Evolutionary conservation across 163 green algal genomes (phyloP), one percentile per base, ranked within the genome.

Genomic region (Volvox carteri): DNA sequence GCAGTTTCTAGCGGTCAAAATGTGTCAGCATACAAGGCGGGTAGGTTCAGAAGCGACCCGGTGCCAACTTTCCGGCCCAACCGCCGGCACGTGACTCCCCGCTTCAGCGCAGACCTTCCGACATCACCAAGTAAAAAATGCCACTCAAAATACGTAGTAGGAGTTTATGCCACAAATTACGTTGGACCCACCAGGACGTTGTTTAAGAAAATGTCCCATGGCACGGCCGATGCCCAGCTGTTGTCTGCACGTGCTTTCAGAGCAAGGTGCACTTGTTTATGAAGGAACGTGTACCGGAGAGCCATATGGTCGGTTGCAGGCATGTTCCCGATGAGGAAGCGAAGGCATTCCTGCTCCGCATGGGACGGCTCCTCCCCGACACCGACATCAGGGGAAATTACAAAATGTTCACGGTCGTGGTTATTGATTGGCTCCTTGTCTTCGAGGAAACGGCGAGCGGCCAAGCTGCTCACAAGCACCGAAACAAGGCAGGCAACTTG

Each of bases 131-230:
- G n/a, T n/a, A n/a, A n/a, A n/a, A n/a, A n/a, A n/a, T n/a, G n/a
- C n/a, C n/a, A n/a, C n/a, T n/a, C n/a, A n/a, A n/a, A n/a, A n/a
- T n/a, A n/a, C n/a, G n/a, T n/a, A n/a, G n/a, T n/a, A n/a, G n/a
- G n/a, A n/a, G n/a, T n/a, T n/a, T n/a, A n/a, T n/a, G n/a, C n/a
- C n/a, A n/a, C n/a, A n/a, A n/a, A n/a, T n/a, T n/a, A n/a, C 41
- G 19, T 25, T 65, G 25, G 25, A 72, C 68, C 33, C 48, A 88
- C 83, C 75, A 94, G 80, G 4, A 95, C 92, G 21, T 93, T 83
- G 42, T 95, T 94, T 0, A 93, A 65, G 39, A 94, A 95, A 1
- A 95, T 54, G 0, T 91, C 67, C 92, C 80, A 91, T 0, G 93
- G 93, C n/a, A 95, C 92, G 12, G 52, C 84, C 30, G n/a, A 28